Evolutionary conservation across 2,329 filamentous ascomycete species (phyloP), one percentile per base, ranked within the genome.

Genomic region (Fonsecaea multimorphosa): DNA sequence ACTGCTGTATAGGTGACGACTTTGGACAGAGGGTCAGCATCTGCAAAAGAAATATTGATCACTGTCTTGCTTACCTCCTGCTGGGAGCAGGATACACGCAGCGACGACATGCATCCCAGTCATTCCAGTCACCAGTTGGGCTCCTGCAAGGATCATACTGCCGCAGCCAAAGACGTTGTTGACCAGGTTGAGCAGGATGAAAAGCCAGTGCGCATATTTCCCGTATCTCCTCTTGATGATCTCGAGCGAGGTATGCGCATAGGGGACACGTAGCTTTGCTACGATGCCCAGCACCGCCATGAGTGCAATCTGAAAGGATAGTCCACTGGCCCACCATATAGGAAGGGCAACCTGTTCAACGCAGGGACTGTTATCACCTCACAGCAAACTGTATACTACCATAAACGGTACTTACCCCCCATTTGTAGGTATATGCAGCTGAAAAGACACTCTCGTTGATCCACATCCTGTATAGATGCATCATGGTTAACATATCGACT

Each of bases 191-290:
- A 82, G 68, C 2, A 79, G 67, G 12, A 80, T 79, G 49, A 80
- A 81, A 0, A 80, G 73, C 9, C 77, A 64, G 67, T 82, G 79
- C 0, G 74, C 78, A 12, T 78, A 71, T 27, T 74, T 78, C 4
- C 81, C 81, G 68, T 84, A 84, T 64, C 82, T 74, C 74, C 79
- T 79, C 3, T 77, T 76, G 44, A 84, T 79, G 52, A 84, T 83
- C 68, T 84, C 82, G 1, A 84, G 75, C 2, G 80, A 82, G 0
- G 82, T 84, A 63, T 84, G 82, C 0, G 82, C 82, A 63, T 83
- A 82, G 0, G 82, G 82, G 0, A 83, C 81, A 44, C 82, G 74
- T 36, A 83, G 77, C 70, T 84, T 84, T 12, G 79, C 79, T 52
- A 83, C 72, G 6, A 84, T 80, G 3, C 82, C 82, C 0, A 84